Conservation (phyloP, 176 grass and related monocot species). For the Thalia dealbata region DNA sequence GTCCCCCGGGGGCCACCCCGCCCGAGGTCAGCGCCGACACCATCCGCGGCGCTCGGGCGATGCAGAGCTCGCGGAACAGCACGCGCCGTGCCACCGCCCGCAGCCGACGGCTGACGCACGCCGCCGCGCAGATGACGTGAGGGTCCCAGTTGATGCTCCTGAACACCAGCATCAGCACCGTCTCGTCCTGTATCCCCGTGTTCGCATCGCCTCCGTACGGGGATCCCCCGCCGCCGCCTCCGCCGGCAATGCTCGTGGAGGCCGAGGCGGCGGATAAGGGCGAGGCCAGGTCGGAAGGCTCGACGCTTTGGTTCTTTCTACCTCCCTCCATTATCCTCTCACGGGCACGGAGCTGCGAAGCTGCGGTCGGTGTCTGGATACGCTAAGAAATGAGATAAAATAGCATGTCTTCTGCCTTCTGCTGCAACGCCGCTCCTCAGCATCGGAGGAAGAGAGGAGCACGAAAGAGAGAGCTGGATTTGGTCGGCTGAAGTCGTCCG, state of each 20-base stretch:
- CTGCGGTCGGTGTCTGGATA: background rate
- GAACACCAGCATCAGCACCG: slow-evolving; percentile 50
- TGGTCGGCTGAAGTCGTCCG: background rate
- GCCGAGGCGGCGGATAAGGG: background rate
- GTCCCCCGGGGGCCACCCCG: background rate
- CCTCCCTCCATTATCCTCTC: background rate
- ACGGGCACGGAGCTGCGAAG: background rate
- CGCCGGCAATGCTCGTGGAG: background rate
- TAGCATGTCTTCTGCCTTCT: no score
- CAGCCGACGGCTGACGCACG: slow-evolving; percentile 43
- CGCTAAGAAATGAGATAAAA: background rate
- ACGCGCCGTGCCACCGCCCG: slow-evolving; percentile 48
- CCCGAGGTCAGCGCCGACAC: slow-evolving; percentile 29
- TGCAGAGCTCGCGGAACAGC: slow-evolving; percentile 61
- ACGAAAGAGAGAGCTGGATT: background rate
- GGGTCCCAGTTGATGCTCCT: slow-evolving; percentile 54
- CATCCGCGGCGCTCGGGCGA: slow-evolving; percentile 48
- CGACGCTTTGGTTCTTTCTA: background rate
- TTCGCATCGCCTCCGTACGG: slow-evolving; percentile 11
- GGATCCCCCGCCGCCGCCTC: background rate
- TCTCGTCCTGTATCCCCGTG: slow-evolving; percentile 53
- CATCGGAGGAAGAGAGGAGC: background rate
- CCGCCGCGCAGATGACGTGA: slow-evolving; percentile 31
- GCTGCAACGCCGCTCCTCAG: no score
- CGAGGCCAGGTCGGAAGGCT: background rate